Evolutionary conservation across 179 eudicot genomes (phyloP).

Genomic region (Spergularia azorica): DNA sequence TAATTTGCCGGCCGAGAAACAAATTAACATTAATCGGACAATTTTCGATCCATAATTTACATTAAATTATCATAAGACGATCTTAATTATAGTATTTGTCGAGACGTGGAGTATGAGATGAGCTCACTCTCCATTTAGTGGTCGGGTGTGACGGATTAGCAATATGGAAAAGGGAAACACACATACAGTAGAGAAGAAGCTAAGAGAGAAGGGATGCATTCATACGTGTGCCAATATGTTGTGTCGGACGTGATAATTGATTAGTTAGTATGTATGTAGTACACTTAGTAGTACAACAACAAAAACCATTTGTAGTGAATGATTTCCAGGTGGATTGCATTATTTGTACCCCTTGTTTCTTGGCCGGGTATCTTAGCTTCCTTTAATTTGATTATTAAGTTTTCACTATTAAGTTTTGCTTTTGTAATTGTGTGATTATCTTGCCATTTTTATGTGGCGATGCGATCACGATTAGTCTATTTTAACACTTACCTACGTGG

Average conservation of each 20-base stretch:
- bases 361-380: slow-evolving; percentile 9
- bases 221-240: slow-evolving; percentile 23
- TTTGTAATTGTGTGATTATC: not conserved
- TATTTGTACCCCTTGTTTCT: not conserved
- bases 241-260: slow-evolving; percentile 12
- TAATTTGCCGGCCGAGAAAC: no score
- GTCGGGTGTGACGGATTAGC: not conserved
- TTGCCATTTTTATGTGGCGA: slow-evolving; percentile 15
- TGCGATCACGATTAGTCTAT: slow-evolving; percentile 13
- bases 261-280: not conserved
- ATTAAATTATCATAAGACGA: no score
- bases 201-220: not conserved
- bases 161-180: slow-evolving; percentile 1
- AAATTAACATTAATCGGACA: no score
- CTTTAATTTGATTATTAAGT: not conserved
- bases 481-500: not conserved
- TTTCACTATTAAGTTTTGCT: not conserved
- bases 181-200: not conserved
- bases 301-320: not conserved
- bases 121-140: not conserved
- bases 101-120: not conserved
- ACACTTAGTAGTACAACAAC: not conserved
- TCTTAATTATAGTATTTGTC: no score
- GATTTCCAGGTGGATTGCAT: slow-evolving; percentile 21
- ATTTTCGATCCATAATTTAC: no score